Evolutionary conservation across 768 basidiomycete genomes (phyloP), one percentile per base, ranked within the genome.

Genomic region (Agaricus sinodeliciosus): DNA sequence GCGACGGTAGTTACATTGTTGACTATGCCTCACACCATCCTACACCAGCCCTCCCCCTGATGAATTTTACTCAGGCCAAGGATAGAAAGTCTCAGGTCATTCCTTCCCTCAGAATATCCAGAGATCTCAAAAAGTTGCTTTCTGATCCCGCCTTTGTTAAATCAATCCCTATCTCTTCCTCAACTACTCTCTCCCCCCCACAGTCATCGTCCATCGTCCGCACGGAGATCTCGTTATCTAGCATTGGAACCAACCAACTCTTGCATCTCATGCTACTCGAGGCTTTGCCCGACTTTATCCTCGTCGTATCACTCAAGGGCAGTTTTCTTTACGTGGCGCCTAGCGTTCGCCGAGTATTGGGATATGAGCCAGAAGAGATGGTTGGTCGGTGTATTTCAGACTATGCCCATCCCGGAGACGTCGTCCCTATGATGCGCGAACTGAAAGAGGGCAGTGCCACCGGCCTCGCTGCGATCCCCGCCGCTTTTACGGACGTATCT

Each of bases 291-390:
- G 95, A 97, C 65, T 90, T 95, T 64, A 72, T 96, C 19, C 87
- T 89, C 62, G 94, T 97, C 49, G 76, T 99, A 37, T 93, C 90
- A 2, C 81, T 96, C 59, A 94, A 97, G 63, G 95, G 95, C 26
- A 75, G 79, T 13, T 93, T 98, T 67, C 82, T 95, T 44, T 99
- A 96, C 65, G 89, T 92, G 48, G 90, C 92, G 0, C 93, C 93
- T 1, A 80, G 86, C 22, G 82, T 95, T 16, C 70, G 78, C 9
- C 72, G 79, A 26, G 81, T 93, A 9, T 76, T 98, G 34, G 94
- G 94, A 35, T 96, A 94, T 69, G 82, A 87, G 22, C 84, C 94
- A 2, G 75, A 81, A 28, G 91, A 95, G 54, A 81, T 98, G 51
- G 76, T 90, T 22, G 90, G 90, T 49, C 82, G 79, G 61, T 77